A percentile compares a stretch with the other conserved stretches of the same genome.
These are phyloP conservation scores for Strobilomyces dryophilus DNA, from an alignment of 768 basidiomycete species.

Conservation along the genomic window DNA sequence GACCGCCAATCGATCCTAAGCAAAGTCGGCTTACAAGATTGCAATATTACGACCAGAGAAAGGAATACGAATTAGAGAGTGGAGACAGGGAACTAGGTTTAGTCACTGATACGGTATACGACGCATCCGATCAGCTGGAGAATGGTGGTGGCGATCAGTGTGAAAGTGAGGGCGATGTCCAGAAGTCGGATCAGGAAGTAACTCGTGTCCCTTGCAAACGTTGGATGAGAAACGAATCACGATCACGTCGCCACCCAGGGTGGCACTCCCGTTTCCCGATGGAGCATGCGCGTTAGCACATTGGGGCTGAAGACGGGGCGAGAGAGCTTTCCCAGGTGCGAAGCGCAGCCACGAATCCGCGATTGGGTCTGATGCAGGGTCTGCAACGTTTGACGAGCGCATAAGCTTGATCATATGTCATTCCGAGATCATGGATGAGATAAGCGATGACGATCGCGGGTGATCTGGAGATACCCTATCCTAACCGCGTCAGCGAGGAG, in stretches of 20 bases:
- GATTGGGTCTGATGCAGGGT: constrained; percentile 72
- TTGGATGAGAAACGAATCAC: constrained; percentile 7
- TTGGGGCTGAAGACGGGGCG: constrained; percentile 11
- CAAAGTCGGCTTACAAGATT: constrained; percentile 1
- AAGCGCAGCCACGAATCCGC: constrained; percentile 63
- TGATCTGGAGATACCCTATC: constrained; percentile 73
- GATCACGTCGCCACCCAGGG: not conserved
- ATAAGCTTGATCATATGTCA: constrained; percentile 66
- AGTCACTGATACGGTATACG: constrained; percentile 5
- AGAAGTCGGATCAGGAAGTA: constrained; percentile 14
- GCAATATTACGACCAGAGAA: not conserved
- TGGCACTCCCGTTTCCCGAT: not conserved
- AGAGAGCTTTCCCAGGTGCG: constrained; percentile 50
- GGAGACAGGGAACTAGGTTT: not conserved
- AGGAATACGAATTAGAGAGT: not conserved
- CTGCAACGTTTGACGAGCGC: constrained; percentile 60
- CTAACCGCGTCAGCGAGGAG: not conserved
- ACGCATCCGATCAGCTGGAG: not conserved
- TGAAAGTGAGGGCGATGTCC: not conserved
- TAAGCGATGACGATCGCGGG: constrained; percentile 77
- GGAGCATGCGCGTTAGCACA: constrained; percentile 26
- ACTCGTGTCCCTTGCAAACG: constrained; percentile 25
- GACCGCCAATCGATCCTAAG: not conserved
- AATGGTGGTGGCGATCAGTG: not conserved
- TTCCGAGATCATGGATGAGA: constrained; percentile 68